phyloP scores from a whole-genome alignment of 2,329 filamentous ascomycete species.

The Nigrograna mackinnonii region DNA sequence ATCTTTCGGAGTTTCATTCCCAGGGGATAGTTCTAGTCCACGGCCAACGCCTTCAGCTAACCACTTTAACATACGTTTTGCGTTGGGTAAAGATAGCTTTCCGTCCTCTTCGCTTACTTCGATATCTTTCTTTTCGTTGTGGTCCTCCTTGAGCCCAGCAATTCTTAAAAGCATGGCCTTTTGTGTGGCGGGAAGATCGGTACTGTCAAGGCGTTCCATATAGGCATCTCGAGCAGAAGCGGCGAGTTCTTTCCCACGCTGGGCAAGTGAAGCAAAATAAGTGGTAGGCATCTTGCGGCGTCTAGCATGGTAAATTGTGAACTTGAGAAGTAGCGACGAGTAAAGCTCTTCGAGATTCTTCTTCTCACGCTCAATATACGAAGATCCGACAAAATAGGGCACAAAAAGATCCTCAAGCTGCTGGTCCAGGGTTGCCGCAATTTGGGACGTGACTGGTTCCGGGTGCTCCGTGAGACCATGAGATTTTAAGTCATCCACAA shows the following conservation, averaged over 20 bases:
- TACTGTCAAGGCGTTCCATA: slow-evolving; percentile 83
- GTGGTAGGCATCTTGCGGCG: slow-evolving; percentile 87
- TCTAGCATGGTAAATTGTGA: slow-evolving; percentile 89
- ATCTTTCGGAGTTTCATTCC: slow-evolving; percentile 90
- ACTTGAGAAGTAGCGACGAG: slow-evolving; percentile 93
- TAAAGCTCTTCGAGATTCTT: slow-evolving; percentile 78
- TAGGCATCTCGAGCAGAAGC: slow-evolving; percentile 89
- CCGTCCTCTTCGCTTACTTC: slow-evolving; percentile 92
- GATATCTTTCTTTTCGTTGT: slow-evolving; percentile 79
- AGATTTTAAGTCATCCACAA: slow-evolving; percentile 91
- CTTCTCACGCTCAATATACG: slow-evolving; percentile 68
- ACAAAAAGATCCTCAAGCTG: slow-evolving; percentile 70
- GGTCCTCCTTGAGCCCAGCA: slow-evolving; percentile 77
- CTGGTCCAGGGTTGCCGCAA: slow-evolving; percentile 70
- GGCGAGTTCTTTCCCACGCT: slow-evolving; percentile 86
- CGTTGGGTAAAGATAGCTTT: slow-evolving; percentile 76
- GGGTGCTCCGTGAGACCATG: slow-evolving; percentile 96
- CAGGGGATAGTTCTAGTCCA: slow-evolving; percentile 85
- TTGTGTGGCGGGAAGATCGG: slow-evolving; percentile 84
- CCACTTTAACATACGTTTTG: slow-evolving; percentile 99
- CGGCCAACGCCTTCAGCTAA: slow-evolving; percentile 91
- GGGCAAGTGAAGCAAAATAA: slow-evolving; percentile 89
- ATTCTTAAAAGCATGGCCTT: slow-evolving; percentile 89
- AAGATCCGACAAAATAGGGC: slow-evolving; percentile 67
- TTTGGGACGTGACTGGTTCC: slow-evolving; percentile 85